These are phyloP conservation scores for Trypanosoma melophagium DNA, from an alignment of 208 protist species.

Conservation along the genomic window DNA sequence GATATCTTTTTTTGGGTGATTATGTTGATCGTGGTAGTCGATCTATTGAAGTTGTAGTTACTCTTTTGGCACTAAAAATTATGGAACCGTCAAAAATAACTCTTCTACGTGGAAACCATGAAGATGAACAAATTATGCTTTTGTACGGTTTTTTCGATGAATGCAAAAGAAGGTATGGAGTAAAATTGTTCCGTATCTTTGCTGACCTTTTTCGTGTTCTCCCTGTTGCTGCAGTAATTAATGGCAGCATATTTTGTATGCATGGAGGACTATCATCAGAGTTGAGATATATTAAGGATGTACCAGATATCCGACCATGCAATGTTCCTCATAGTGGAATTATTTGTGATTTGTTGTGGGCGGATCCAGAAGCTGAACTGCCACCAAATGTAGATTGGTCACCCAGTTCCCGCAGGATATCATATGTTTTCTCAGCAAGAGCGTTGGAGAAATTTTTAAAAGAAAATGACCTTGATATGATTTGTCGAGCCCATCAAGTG, in stretches of 20 bases:
- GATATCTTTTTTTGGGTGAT: slow-evolving; percentile 92
- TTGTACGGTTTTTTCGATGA: slow-evolving; percentile 99
- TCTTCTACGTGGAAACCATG: slow-evolving; percentile 98
- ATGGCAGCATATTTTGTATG: slow-evolving; percentile 99
- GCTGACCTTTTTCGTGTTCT: slow-evolving; percentile 98
- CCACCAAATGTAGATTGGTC: slow-evolving; percentile 96
- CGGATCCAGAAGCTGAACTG: slow-evolving; percentile 95
- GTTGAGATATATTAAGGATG: slow-evolving; percentile 89
- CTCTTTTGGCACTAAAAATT: slow-evolving; percentile 95
- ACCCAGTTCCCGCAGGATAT: slow-evolving; percentile 98
- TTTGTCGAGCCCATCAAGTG: slow-evolving; percentile 99
- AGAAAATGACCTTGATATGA: slow-evolving; percentile 97
- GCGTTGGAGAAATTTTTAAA: slow-evolving; percentile 96
- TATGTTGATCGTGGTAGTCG: slow-evolving; percentile 99
- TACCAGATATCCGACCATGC: slow-evolving; percentile 95
- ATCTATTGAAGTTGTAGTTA: slow-evolving; percentile 93
- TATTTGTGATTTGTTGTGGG: slow-evolving; percentile 99
- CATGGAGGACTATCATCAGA: slow-evolving; percentile 97
- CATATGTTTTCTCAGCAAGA: slow-evolving; percentile 97
- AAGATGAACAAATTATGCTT: slow-evolving; percentile 98
- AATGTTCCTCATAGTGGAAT: slow-evolving; percentile 98
- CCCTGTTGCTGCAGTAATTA: slow-evolving; percentile 97
- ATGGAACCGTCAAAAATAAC: slow-evolving; percentile 97
- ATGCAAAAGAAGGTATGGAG: slow-evolving; percentile 96
- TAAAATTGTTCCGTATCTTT: slow-evolving; percentile 99